phyloP scores from a whole-genome alignment of 345 rosid genomes.

The Cardamine resedifolia region DNA sequence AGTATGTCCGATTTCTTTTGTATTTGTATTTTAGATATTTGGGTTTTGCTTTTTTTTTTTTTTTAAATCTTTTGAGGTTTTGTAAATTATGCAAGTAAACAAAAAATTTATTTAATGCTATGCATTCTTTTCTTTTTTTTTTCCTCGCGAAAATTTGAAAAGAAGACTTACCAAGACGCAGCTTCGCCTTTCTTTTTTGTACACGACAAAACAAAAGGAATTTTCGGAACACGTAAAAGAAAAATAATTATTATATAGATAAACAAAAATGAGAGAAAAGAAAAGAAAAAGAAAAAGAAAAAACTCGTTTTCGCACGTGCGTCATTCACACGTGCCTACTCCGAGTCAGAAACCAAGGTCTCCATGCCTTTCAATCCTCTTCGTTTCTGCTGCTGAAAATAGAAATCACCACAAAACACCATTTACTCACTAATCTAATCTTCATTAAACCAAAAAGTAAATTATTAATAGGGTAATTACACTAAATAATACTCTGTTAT shows the following conservation, averaged over 20 bases:
- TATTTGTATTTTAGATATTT: too few species aligned
- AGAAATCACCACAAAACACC: not conserved
- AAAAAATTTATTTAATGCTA: not conserved
- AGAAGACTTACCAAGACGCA: conserved; percentile 8
- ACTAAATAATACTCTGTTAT: not conserved
- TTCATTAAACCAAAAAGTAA: not conserved
- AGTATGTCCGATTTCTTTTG: too few species aligned
- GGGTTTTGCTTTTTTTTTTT: too few species aligned
- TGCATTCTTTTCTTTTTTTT: not conserved
- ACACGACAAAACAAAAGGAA: not conserved
- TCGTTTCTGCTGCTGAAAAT: conserved; percentile 44
- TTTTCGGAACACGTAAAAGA: not conserved
- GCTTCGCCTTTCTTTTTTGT: conserved; percentile 8
- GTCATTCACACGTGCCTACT: conserved; percentile 24
- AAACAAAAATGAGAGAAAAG: not conserved
- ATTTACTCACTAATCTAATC: conserved; percentile 8
- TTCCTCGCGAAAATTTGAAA: not conserved
- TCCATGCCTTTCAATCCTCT: conserved; percentile 63
- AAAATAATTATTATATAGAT: not conserved
- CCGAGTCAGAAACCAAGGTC: conserved; percentile 55
- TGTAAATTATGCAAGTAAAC: conserved; percentile 4
- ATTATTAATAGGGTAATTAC: not conserved
- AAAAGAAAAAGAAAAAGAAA: not conserved
- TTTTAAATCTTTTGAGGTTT: too few species aligned
- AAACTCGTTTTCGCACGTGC: conserved; percentile 4